Percentiles rank a stretch among this genome's conserved stretches.
Evolutionary conservation across 2,329 filamentous ascomycete genomes (phyloP).

Genomic region (Stemphylium lycopersici): DNA sequence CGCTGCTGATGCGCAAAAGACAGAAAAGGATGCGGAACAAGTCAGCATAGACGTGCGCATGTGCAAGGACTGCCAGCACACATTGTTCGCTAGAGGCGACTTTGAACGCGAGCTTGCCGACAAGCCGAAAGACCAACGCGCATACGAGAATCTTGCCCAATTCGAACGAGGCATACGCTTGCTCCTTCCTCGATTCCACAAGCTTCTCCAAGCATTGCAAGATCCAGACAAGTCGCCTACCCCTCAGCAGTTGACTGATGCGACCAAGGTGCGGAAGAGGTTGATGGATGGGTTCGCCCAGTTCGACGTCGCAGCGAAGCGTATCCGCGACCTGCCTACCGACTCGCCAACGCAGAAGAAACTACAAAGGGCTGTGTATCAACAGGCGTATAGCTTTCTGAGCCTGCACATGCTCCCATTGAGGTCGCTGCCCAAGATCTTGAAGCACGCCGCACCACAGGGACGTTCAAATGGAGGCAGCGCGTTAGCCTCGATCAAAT

Average conservation of each 20-base stretch:
- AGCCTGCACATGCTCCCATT: conserved; percentile 91
- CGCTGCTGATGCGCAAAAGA: conserved; percentile 54
- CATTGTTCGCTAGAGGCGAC: conserved; percentile 74
- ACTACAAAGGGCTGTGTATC: conserved; percentile 81
- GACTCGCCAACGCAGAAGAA: conserved; percentile 73
- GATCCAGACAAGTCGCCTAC: conserved; percentile 70
- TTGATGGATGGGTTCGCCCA: conserved; percentile 88
- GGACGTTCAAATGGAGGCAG: conserved; percentile 49
- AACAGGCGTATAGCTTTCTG: conserved; percentile 80
- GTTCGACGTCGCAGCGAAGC: conserved; percentile 80
- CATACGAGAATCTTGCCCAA: conserved; percentile 82
- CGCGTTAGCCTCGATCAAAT: conserved; percentile 66
- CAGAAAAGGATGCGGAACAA: conserved; percentile 57
- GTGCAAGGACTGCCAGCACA: conserved; percentile 84
- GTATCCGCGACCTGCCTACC: conserved; percentile 79
- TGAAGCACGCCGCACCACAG: conserved; percentile 62
- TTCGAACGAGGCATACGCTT: conserved; percentile 87
- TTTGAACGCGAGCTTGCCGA: conserved; percentile 73
- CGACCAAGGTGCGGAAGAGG: conserved; percentile 85
- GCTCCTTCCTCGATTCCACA: conserved; percentile 83
- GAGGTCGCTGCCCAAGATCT: conserved; percentile 58
- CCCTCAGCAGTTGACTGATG: conserved; percentile 77
- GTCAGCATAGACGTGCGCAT: conserved; percentile 83
- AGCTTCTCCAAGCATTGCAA: conserved; percentile 74
- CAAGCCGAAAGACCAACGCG: conserved; percentile 75